phyloP scores from a whole-genome alignment of 2,329 filamentous ascomycete species.

The Pseudogymnoascus sp. region DNA sequence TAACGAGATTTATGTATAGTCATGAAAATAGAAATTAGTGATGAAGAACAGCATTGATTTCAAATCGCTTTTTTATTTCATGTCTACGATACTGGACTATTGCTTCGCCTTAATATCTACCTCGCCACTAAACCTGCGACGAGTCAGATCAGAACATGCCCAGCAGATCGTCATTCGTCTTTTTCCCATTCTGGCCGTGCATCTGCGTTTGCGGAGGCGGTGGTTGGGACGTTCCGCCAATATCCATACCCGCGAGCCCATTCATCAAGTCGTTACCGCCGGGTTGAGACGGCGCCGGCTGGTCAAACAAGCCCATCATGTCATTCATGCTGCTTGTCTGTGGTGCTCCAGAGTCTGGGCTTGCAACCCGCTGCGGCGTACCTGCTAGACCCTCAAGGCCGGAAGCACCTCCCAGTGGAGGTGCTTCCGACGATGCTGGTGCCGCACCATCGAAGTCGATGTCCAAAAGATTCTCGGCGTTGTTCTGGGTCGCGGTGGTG shows the following conservation, averaged over 20 bases:
- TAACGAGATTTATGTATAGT: not conserved
- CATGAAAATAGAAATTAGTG: not conserved
- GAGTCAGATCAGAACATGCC: conserved; percentile 40
- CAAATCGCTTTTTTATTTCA: conserved; percentile 6
- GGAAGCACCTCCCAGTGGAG: conserved; percentile 41
- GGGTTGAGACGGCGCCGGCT: conserved; percentile 28
- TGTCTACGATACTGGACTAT: conserved; percentile 1
- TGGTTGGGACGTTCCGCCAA: conserved; percentile 58
- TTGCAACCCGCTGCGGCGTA: conserved; percentile 62
- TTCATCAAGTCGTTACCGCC: conserved; percentile 47
- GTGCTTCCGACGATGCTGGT: conserved; percentile 73
- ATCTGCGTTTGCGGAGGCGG: conserved; percentile 56
- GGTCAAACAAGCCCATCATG: conserved; percentile 62
- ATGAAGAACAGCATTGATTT: not conserved
- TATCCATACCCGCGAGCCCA: conserved; percentile 74
- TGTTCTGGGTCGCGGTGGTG: conserved; percentile 61
- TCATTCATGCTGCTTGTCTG: conserved; percentile 64
- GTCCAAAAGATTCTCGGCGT: conserved; percentile 89
- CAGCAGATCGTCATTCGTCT: conserved; percentile 51
- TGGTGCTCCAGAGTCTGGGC: conserved; percentile 41
- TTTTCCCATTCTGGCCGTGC: conserved; percentile 37
- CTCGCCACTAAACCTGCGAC: not conserved
- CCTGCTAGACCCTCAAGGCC: conserved; percentile 48
- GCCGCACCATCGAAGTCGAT: conserved; percentile 93
- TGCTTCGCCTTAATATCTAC: not conserved